phyloP scores from a whole-genome alignment of 257 asterid species.

The Lycium ferocissimum region DNA sequence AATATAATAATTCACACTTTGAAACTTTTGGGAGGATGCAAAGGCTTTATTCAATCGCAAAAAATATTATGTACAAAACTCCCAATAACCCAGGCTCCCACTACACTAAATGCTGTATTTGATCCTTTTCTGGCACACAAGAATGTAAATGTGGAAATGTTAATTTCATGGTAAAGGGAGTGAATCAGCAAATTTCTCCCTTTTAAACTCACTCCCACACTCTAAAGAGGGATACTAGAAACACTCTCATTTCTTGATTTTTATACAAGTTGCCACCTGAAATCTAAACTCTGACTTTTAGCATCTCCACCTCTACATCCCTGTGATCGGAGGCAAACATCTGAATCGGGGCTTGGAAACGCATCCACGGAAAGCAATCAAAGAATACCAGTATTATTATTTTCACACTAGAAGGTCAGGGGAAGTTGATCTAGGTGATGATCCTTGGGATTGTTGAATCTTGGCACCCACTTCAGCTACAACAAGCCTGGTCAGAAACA shows the following conservation, averaged over 20 bases:
- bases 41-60: background rate
- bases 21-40: conserved; percentile 5
- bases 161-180: background rate
- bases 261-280: background rate
- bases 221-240: background rate
- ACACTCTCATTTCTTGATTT: background rate
- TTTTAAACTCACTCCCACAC: background rate
- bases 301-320: conserved; percentile 32
- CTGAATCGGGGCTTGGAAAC: background rate
- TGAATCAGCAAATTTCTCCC: background rate
- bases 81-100: background rate
- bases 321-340: conserved; percentile 21
- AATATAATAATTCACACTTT: background rate
- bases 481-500: conserved; percentile 83
- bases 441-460: conserved; percentile 55
- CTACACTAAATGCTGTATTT: background rate
- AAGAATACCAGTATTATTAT: background rate
- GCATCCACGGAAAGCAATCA: background rate
- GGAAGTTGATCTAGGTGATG: conserved; percentile 37
- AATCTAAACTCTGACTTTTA: background rate
- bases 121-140: conserved; percentile 22
- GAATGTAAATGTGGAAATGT: conserved; percentile 9
- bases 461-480: conserved; percentile 80
- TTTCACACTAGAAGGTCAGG: conserved; percentile 58
- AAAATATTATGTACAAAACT: background rate